phyloP scores from a whole-genome alignment of 257 asterid genomes.

The Lycium ferocissimum region DNA sequence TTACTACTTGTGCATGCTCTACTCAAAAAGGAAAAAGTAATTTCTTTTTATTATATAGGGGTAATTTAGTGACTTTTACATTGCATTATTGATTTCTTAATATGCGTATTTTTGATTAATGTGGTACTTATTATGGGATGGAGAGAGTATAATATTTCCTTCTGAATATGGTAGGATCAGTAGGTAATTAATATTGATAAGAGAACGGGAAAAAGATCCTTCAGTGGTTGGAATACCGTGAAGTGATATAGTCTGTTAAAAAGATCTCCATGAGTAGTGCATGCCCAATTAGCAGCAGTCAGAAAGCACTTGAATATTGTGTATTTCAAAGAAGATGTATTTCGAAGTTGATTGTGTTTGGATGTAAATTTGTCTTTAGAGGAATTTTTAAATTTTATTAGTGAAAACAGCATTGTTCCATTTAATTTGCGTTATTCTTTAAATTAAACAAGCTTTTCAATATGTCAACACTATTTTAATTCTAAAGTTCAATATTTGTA shows the following conservation, averaged over 20 bases:
- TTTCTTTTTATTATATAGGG: too few relatives aligned
- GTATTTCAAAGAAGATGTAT: neutral
- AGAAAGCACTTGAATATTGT: neutral
- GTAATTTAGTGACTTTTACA: too few relatives aligned
- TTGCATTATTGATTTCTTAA: too few relatives aligned
- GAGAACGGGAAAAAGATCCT: neutral
- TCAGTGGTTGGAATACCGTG: neutral
- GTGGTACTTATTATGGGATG: too few relatives aligned
- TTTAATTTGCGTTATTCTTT: neutral
- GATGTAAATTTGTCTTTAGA: neutral
- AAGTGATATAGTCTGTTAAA: slow-evolving; percentile 28
- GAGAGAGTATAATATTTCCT: too few relatives aligned
- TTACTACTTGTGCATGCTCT: too few relatives aligned
- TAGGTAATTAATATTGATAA: neutral
- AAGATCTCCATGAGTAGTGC: slow-evolving; percentile 3
- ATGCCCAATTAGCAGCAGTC: neutral
- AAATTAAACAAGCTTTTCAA: neutral
- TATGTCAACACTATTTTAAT: too few relatives aligned
- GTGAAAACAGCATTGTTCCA: neutral
- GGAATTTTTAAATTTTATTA: neutral
- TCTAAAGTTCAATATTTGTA: too few relatives aligned
- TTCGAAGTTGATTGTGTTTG: neutral
- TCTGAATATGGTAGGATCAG: too few relatives aligned
- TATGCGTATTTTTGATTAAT: too few relatives aligned
- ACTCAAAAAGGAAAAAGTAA: too few relatives aligned